Conservation (phyloP, 768 basidiomycete species). For the Phaeotremella skinneri region DNA sequence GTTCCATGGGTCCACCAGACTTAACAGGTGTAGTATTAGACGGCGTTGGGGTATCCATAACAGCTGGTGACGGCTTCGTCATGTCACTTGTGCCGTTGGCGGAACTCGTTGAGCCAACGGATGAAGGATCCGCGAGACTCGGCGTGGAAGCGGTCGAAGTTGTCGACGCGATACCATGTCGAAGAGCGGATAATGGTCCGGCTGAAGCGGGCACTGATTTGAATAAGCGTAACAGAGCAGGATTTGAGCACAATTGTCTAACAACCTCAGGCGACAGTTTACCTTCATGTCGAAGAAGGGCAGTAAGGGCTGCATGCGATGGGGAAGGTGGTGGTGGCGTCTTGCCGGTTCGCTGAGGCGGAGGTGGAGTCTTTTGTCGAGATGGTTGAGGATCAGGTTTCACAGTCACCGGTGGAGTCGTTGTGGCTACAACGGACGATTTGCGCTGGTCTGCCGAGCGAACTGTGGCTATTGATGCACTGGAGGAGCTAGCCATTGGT, state of each 20-base stretch:
- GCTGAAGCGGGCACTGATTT: slow-evolving; percentile 34
- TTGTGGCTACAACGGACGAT: not conserved
- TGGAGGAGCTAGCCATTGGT: not conserved
- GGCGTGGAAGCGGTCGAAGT: not conserved
- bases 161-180: not conserved
- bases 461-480: not conserved
- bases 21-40: slow-evolving; percentile 1
- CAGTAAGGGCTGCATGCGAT: slow-evolving; percentile 29
- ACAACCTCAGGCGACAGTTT: slow-evolving; percentile 42
- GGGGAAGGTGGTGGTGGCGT: slow-evolving; percentile 47
- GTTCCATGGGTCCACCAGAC: not conserved
- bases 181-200: not conserved
- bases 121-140: not conserved
- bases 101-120: not conserved
- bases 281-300: slow-evolving; percentile 31
- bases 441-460: not conserved
- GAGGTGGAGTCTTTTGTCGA: slow-evolving; percentile 31
- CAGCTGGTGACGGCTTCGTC: not conserved
- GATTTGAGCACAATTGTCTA: slow-evolving; percentile 34
- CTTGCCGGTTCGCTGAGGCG: slow-evolving; percentile 15
- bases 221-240: slow-evolving; percentile 32
- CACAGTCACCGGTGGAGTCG: not conserved
- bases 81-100: not conserved
- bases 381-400: not conserved
- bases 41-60: not conserved